Evolutionary conservation across 2,329 filamentous ascomycete species (phyloP), one percentile per base, ranked within the genome.

Genomic region (Colletotrichum chrysophilum): DNA sequence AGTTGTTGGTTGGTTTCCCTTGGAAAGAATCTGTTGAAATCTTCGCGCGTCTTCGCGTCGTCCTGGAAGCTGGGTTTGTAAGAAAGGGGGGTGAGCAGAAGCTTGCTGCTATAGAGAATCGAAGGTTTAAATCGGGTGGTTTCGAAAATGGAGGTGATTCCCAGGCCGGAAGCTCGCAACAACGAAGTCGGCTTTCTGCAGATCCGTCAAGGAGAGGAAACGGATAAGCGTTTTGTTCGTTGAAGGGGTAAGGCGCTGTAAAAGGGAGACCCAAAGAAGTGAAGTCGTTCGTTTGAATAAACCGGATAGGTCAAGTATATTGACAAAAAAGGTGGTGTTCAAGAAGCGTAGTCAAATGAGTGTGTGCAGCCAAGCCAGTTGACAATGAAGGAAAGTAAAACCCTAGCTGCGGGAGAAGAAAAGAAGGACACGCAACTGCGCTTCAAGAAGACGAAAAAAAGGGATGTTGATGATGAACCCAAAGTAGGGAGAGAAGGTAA

Each of bases 311-410:
- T 71, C 75, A 74, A 77, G 67, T 74, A 71, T 75, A 66, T 76
- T 74, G 74, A 74, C 70, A 74, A 76, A 74, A 71, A 71, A 66
- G 75, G 74, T 70, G 61, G 71, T 87, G 85, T 84, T 79, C 73
- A 81, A 85, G 84, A 88, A 87, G 85, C 80, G 85, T 87, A 83
- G 77, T 83, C 77, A 88, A 90, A 91, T 84, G 87, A 89, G 84
- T 83, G 88, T 87, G 86, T 87, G 87, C 87, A 89, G 88, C 89
- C 89, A 90, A 90, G 86, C 88, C 88, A 89, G 88, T 89, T 89
- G 88, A 80, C 82, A 81, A 83, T 85, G 81, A 86, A 86, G 82
- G 82, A 85, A 83, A 80, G 82, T 82, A 85, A 82, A 82, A 82
- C 80, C 81, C 81, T 81, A 86, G 85, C 85, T 86, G 85, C 84